These are phyloP conservation scores for Pestalotiopsis sp. DNA, from an alignment of 2,329 filamentous ascomycete species.

Conservation along the genomic window DNA sequence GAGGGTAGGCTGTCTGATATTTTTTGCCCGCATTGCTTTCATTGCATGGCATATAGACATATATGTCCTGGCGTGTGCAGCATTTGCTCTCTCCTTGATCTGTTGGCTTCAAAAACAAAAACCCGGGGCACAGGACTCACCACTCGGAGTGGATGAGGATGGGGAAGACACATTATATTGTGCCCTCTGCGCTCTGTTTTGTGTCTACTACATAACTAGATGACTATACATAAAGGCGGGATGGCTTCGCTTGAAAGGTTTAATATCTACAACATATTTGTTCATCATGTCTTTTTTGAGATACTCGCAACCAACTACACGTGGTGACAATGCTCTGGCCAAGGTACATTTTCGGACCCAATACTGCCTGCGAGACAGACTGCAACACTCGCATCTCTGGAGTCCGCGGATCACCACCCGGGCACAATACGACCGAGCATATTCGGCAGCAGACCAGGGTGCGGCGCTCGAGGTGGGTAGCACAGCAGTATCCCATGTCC, in stretches of 20 bases:
- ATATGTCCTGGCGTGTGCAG: slow-evolving; percentile 10
- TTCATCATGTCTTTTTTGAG: neutral
- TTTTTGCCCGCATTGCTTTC: slow-evolving; percentile 3
- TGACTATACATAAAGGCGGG: slow-evolving; percentile 1
- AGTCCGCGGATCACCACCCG: neutral
- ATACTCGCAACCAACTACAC: neutral
- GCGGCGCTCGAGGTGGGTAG: neutral
- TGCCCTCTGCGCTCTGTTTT: neutral
- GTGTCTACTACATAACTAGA: neutral
- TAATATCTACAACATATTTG: neutral
- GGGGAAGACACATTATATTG: neutral
- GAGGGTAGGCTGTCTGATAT: slow-evolving; percentile 7
- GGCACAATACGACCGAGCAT: neutral
- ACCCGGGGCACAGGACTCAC: neutral
- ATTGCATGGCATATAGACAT: slow-evolving; percentile 1
- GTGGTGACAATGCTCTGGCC: too few species aligned
- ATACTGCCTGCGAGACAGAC: too few species aligned
- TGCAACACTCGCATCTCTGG: neutral
- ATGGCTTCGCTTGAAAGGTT: neutral
- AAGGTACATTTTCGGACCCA: too few species aligned
- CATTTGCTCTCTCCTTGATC: slow-evolving; percentile 3
- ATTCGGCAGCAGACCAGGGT: neutral
- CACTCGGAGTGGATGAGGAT: neutral
- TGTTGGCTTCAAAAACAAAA: neutral
- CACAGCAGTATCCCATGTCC: slow-evolving; percentile 2